Base-by-base conservation (phyloP, 2,329 filamentous ascomycete species). In the Coccinonectria pachysandricola region DNA sequence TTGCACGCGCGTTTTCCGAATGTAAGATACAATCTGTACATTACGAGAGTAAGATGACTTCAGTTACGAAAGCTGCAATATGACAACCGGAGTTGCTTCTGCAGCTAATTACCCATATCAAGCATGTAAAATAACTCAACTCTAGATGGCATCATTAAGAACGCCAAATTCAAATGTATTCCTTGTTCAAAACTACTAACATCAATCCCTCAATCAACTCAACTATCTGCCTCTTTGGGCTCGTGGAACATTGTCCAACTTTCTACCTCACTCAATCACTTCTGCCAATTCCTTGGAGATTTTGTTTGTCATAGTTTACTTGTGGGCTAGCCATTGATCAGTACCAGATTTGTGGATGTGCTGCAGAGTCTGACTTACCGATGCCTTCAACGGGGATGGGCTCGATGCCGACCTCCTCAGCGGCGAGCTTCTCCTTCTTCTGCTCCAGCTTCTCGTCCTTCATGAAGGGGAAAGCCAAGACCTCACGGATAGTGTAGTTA, bases 401-500 rank as follows among this genome's bases (percentile, higher is more conserved):
- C 32, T 46, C 43, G 28, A 46, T 43, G 21, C 42, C 42, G 25
- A 28, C 43, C 15, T 43, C 40, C 35, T 46, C 43, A 5, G 43
- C 43, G 7, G 43, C 59, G 34, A 56, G 45, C 51, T 64, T 65
- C 51, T 68, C 67, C 52, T 64, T 62, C 39, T 57, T 56, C 34
- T 67, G 62, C 48, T 88, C 81, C 26, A 29, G 14, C 33, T 36
- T 39, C 10, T 46, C 43, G 10, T 88, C 82, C 74, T 93, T 94
- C 84, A 98, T 94, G 63, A 95, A 88, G 8, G 91, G 91, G 75
- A 98, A 98, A 7, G 88, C 77, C 37, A 96, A 62, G 3, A 96
- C 88, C 60, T 98, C 91, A 60, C 91, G 87, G 56, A 98, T 98
- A 45, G 75, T 83, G 64, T 93, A 59, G 62, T 94, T 83, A 60